Conservation (phyloP, 2,329 filamentous ascomycete species). For the Ascochyta rabiei region DNA sequence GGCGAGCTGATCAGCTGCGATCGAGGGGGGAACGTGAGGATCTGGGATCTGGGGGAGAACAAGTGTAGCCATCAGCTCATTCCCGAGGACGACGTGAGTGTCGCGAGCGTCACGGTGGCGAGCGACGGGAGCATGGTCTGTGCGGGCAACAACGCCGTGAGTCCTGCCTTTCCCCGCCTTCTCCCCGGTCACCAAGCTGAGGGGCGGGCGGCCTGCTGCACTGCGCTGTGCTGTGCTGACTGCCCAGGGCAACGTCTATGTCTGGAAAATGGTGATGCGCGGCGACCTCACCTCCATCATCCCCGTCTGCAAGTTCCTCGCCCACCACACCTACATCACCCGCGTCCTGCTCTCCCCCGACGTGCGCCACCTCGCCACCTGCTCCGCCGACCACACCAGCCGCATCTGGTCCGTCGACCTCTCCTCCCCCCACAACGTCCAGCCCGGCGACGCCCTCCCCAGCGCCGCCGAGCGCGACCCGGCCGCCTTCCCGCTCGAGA, state of each 20-base stretch:
- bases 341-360: slow-evolving; percentile 90
- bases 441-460: slow-evolving; percentile 39
- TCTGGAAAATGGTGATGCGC: slow-evolving; percentile 90
- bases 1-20: slow-evolving; percentile 98
- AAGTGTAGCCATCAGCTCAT: slow-evolving; percentile 96
- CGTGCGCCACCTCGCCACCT: slow-evolving; percentile 92
- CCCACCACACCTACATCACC: slow-evolving; percentile 91
- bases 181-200: too few relatives aligned
- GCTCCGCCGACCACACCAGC: slow-evolving; percentile 90
- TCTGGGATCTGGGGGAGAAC: slow-evolving; percentile 97
- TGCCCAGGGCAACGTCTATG: slow-evolving; percentile 86
- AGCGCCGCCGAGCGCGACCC: slow-evolving; percentile 47
- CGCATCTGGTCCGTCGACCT: slow-evolving; percentile 93
- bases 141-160: slow-evolving; percentile 87
- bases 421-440: slow-evolving; percentile 43
- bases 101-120: slow-evolving; percentile 93
- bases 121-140: slow-evolving; percentile 92
- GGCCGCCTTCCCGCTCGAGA: slow-evolving; percentile 78
- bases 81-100: slow-evolving; percentile 91
- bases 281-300: slow-evolving; percentile 82
- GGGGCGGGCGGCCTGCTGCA: neutral
- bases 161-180: slow-evolving; percentile 31
- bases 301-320: slow-evolving; percentile 85
- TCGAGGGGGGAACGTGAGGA: slow-evolving; percentile 85
- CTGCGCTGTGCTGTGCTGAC: neutral